A percentile compares a stretch with the other conserved stretches of the same genome.
Evolutionary conservation across 1,284 basidiomycete genomes (phyloP).

Genomic region (Dichomitus squalens): DNA sequence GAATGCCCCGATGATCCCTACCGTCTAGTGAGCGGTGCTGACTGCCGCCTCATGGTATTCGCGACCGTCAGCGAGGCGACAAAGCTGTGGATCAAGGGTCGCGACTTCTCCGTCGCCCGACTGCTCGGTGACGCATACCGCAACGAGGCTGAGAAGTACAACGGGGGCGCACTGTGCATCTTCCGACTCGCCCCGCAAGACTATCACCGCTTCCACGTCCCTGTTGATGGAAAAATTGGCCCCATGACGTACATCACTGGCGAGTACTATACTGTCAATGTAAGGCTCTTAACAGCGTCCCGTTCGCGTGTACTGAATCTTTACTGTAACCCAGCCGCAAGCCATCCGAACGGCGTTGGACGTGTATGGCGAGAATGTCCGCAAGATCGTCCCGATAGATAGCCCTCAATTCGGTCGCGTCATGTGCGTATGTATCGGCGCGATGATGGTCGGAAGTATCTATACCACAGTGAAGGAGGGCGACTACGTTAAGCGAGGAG

Average conservation of each 20-base stretch:
- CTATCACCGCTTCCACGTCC: conserved; percentile 96
- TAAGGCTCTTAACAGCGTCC: conserved; percentile 37
- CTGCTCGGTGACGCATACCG: conserved; percentile 83
- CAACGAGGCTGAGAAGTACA: conserved; percentile 67
- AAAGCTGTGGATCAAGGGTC: conserved; percentile 94
- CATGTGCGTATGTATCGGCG: conserved; percentile 88
- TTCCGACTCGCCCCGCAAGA: conserved; percentile 95
- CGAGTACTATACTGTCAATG: conserved; percentile 93
- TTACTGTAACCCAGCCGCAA: conserved; percentile 70
- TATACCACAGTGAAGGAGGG: conserved; percentile 86
- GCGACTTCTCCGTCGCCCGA: conserved; percentile 83
- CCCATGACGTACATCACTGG: conserved; percentile 80
- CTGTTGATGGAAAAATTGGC: conserved; percentile 85
- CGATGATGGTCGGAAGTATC: conserved; percentile 95
- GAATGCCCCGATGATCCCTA: conserved; percentile 74
- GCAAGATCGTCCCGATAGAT: conserved; percentile 89
- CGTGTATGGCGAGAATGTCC: conserved; percentile 92
- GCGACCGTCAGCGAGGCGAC: conserved; percentile 86
- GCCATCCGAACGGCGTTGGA: conserved; percentile 83
- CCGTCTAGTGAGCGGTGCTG: conserved; percentile 86
- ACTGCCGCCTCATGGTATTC: conserved; percentile 95
- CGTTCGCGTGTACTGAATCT: conserved; percentile 9
- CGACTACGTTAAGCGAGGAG: conserved; percentile 75
- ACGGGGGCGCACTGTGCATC: conserved; percentile 80
- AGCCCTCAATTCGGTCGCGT: conserved; percentile 86